Conservation (phyloP, 495 filamentous ascomycete species). For the Penicillium pancosmium region DNA sequence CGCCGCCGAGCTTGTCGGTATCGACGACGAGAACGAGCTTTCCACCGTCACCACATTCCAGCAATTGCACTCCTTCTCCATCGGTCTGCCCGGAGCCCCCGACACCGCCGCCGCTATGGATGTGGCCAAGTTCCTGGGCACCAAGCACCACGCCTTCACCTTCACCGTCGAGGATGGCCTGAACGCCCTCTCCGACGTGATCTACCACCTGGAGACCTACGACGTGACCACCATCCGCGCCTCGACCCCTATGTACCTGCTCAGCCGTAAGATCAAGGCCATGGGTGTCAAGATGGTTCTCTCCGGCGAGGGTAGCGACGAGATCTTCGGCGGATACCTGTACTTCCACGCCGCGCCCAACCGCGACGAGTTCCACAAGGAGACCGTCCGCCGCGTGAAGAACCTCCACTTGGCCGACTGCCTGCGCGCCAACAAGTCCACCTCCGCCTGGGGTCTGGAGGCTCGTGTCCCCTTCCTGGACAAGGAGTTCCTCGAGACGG, state of each 20-base stretch:
- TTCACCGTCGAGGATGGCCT: conserved; percentile 97
- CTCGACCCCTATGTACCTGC: conserved; percentile 97
- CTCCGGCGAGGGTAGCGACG: conserved; percentile 92
- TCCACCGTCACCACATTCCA: conserved; percentile 90
- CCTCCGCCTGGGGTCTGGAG: conserved; percentile 97
- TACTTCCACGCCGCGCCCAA: conserved; percentile 96
- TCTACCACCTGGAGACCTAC: conserved; percentile 96
- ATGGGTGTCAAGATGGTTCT: conserved; percentile 99
- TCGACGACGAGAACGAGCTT: conserved; percentile 86
- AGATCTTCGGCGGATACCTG: conserved; percentile 97
- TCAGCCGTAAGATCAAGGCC: conserved; percentile 97
- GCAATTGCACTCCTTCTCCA: conserved; percentile 97
- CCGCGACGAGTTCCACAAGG: conserved; percentile 88
- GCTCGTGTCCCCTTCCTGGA: conserved; percentile 98
- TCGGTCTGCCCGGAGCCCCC: conserved; percentile 87
- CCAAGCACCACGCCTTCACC: conserved; percentile 95
- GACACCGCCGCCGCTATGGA: conserved; percentile 87
- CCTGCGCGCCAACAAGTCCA: conserved; percentile 97
- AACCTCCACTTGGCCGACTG: conserved; percentile 95
- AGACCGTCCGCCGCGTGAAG: conserved; percentile 90
- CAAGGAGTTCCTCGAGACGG: conserved; percentile 87
- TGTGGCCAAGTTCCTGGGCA: conserved; percentile 93
- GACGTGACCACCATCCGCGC: conserved; percentile 98
- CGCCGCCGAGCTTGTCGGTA: conserved; percentile 79
- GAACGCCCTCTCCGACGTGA: conserved; percentile 93